These are phyloP conservation scores for Tuber umbilicatum DNA, from an alignment of 495 filamentous ascomycete species.

Conservation along the genomic window DNA sequence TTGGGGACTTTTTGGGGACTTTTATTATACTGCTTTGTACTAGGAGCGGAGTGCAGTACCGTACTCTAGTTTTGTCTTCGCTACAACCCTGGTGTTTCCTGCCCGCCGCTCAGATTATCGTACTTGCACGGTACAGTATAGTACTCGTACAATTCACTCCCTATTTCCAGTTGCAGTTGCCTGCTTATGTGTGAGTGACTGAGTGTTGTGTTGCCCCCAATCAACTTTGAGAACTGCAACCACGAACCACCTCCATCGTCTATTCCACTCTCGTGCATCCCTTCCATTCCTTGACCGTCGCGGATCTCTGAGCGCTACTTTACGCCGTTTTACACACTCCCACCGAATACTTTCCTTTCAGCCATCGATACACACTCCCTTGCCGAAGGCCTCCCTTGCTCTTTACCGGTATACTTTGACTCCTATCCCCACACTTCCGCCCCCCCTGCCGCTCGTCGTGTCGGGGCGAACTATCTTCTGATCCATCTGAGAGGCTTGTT, in stretches of 20 bases:
- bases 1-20: neutral
- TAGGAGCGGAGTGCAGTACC: no score
- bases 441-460: neutral
- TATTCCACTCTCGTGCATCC: neutral
- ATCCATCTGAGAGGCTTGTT: neutral
- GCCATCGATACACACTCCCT: neutral
- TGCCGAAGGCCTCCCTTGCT: neutral
- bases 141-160: no score
- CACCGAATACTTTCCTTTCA: conserved; percentile 1
- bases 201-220: neutral
- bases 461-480: neutral
- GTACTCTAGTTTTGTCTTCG: neutral
- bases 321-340: neutral
- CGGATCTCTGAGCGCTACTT: neutral
- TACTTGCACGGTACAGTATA: no score
- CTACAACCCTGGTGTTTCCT: neutral
- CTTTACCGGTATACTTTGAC: neutral
- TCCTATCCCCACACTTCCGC: neutral
- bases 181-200: neutral
- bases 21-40: no score
- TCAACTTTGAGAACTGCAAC: neutral
- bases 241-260: neutral
- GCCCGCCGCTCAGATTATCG: neutral
- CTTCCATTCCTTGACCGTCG: neutral
- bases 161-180: neutral